Evolutionary conservation across 140 eudicot genomes (phyloP).

Genomic region (Stevia rebaudiana): DNA sequence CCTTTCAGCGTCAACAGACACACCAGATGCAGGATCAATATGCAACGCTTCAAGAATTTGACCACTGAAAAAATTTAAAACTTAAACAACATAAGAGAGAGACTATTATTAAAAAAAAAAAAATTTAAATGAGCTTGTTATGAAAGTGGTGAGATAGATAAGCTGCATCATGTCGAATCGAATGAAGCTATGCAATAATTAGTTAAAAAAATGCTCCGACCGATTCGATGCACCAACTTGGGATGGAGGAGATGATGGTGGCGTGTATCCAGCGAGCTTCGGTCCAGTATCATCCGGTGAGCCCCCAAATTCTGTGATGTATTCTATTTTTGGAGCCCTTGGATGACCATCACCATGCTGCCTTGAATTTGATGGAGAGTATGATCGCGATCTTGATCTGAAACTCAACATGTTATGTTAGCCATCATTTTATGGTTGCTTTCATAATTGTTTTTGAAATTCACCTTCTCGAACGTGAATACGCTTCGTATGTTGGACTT

Average conservation of each 20-base stretch:
- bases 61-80: conserved; percentile 61
- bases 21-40: conserved; percentile 96
- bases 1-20: conserved; percentile 65
- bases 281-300: conserved; percentile 59
- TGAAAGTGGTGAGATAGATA: conserved; percentile 36
- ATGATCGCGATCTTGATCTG: conserved; percentile 74
- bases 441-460: not conserved
- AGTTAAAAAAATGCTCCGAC: conserved; percentile 99
- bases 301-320: conserved; percentile 93
- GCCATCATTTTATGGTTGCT: not conserved
- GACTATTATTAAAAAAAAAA: conserved; percentile 32
- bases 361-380: too few relatives aligned
- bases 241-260: conserved; percentile 86
- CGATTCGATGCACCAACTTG: conserved; percentile 73
- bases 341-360: conserved; percentile 70
- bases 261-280: conserved; percentile 77
- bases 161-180: conserved; percentile 64
- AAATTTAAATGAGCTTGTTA: conserved; percentile 36
- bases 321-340: conserved; percentile 85
- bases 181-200: conserved; percentile 78
- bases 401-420: conserved; percentile 20
- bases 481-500: conserved; percentile 97
- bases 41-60: conserved; percentile 96
- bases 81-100: conserved; percentile 18
- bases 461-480: conserved; percentile 85